Conservation (phyloP, 139 green algal genomes). For the Coccomyxa sp. region DNA sequence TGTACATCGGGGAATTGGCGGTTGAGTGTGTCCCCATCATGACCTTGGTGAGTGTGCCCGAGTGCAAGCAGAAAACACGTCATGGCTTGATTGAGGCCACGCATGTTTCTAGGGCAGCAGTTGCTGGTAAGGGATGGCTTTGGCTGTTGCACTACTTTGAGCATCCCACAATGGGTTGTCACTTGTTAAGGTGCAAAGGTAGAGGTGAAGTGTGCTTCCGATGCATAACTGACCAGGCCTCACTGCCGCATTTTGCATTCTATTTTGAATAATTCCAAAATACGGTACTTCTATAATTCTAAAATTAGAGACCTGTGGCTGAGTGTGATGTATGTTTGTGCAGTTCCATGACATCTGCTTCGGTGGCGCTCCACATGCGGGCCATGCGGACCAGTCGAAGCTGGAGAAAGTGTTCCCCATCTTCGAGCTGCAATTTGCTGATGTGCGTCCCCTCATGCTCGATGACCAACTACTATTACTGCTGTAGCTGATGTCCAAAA, state of each 20-base stretch:
- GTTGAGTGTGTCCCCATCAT: neutral
- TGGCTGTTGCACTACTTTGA: too few species aligned
- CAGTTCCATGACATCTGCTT: constrained; percentile 90
- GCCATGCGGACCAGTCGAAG: constrained; percentile 23
- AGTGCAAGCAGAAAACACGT: neutral
- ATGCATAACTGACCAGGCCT: too few species aligned
- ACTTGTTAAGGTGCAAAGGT: too few species aligned
- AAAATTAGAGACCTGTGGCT: too few species aligned
- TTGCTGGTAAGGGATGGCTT: too few species aligned
- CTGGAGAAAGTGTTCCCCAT: constrained; percentile 63
- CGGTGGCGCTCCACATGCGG: constrained; percentile 29
- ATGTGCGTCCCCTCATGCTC: neutral
- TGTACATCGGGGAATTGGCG: too few species aligned
- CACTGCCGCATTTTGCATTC: neutral
- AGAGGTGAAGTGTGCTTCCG: too few species aligned
- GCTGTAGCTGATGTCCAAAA: neutral
- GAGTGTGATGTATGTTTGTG: neutral
- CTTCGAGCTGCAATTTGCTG: constrained; percentile 57
- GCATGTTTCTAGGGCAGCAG: too few species aligned
- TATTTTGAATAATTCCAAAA: too few species aligned
- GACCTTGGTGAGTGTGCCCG: neutral
- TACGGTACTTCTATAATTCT: too few species aligned
- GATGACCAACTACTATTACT: neutral
- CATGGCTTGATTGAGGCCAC: too few species aligned
- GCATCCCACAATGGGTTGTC: too few species aligned